phyloP scores from a whole-genome alignment of 1,284 basidiomycete species.

The Pseudozyma thailandica region DNA sequence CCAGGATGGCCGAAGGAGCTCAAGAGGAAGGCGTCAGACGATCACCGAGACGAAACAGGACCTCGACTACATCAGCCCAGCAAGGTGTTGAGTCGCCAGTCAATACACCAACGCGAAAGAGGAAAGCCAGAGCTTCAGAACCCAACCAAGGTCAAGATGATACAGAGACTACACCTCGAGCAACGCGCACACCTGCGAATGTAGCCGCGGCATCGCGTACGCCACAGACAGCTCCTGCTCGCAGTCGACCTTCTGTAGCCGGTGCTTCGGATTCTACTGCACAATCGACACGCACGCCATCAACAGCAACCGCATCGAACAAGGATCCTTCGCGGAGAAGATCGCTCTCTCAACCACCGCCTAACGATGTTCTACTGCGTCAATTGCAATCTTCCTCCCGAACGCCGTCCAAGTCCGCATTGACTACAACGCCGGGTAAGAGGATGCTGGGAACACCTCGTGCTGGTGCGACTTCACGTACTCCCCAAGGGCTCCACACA shows the following conservation, averaged over 20 bases:
- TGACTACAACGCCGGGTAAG: conserved; percentile 28
- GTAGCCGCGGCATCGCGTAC: conserved; percentile 8
- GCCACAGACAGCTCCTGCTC: conserved; percentile 29
- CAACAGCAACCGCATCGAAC: not conserved
- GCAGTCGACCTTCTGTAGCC: conserved; percentile 11
- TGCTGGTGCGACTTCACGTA: conserved; percentile 15
- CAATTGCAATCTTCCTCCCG: conserved; percentile 31
- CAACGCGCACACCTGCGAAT: conserved; percentile 12
- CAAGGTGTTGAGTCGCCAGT: conserved; percentile 6
- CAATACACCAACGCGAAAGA: conserved; percentile 31
- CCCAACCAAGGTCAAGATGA: conserved; percentile 8
- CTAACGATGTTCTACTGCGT: conserved; percentile 41
- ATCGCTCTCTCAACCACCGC: conserved; percentile 48
- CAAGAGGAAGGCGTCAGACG: conserved; percentile 11
- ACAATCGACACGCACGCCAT: not conserved
- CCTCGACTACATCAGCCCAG: not conserved
- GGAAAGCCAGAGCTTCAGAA: conserved; percentile 18
- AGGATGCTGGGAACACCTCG: conserved; percentile 41
- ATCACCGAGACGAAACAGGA: conserved; percentile 24
- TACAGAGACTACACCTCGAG: conserved; percentile 21
- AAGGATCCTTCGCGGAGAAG: conserved; percentile 24
- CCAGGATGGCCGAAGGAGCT: conserved; percentile 17
- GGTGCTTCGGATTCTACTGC: conserved; percentile 6
- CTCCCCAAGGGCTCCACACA: conserved; percentile 29
- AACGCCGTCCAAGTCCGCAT: conserved; percentile 23